These are phyloP conservation scores for Asterochloris sp. DNA, from an alignment of 139 green algal species.

Conservation along the genomic window DNA sequence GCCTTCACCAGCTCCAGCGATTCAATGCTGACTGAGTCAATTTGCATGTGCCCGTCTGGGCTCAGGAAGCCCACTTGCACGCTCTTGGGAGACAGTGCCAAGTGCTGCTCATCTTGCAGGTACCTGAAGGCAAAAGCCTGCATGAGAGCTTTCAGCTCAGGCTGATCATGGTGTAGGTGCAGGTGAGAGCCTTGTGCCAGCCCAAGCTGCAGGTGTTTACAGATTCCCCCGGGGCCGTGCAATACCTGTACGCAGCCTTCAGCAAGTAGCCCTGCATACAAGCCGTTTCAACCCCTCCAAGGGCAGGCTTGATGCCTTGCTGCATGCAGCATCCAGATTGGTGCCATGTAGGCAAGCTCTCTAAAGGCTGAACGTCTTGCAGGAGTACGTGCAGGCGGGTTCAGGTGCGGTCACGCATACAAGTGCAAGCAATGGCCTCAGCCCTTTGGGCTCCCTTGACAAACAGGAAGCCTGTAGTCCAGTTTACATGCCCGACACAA, in stretches of 20 bases:
- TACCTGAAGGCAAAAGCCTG: conserved; percentile 19
- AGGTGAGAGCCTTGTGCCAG: no score
- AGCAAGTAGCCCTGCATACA: no score
- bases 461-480: no score
- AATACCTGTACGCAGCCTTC: no score
- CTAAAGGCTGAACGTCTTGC: background rate
- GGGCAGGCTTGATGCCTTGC: no score
- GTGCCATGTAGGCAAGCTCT: background rate
- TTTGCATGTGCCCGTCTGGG: conserved; percentile 47
- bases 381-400: no score
- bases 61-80: conserved; percentile 25
- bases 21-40: conserved; percentile 46
- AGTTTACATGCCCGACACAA: no score
- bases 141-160: background rate
- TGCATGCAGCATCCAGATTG: no score
- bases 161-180: background rate
- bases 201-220: no score
- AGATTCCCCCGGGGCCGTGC: no score
- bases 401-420: background rate
- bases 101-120: conserved; percentile 28
- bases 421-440: background rate
- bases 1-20: conserved; percentile 55
- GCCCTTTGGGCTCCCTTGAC: no score
- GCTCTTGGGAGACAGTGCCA: conserved; percentile 21
- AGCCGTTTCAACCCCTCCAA: no score